A percentile compares a stretch with the other conserved stretches of the same genome.
Conservation (phyloP, 495 filamentous ascomycete species). For the Penicillium crystallinum region DNA sequence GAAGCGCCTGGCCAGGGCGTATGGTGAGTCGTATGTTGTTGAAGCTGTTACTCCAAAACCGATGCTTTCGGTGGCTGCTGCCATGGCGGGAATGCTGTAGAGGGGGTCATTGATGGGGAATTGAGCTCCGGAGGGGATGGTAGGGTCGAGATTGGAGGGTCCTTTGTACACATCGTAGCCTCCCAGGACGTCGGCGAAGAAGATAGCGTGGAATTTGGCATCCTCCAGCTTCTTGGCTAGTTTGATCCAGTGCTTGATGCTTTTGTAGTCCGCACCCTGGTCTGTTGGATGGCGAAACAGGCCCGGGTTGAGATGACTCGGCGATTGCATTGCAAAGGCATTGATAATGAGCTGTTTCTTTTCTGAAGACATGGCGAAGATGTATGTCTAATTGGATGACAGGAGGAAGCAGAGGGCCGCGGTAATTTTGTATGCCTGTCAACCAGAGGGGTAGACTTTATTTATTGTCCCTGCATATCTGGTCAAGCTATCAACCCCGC, state of each 20-base stretch:
- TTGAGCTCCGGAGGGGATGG: slow-evolving; percentile 57
- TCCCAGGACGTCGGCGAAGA: slow-evolving; percentile 48
- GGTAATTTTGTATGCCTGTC: background rate
- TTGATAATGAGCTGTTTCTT: slow-evolving; percentile 53
- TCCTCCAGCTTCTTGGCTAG: slow-evolving; percentile 45
- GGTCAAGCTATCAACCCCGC: slow-evolving; percentile 13
- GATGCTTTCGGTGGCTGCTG: slow-evolving; percentile 54
- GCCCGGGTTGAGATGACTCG: slow-evolving; percentile 47
- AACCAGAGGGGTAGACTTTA: background rate
- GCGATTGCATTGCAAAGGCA: slow-evolving; percentile 50
- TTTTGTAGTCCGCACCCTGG: slow-evolving; percentile 43
- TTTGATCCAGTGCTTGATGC: slow-evolving; percentile 40
- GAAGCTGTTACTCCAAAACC: slow-evolving; percentile 63
- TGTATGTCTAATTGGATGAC: background rate
- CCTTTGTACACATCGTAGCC: slow-evolving; percentile 65
- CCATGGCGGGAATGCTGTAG: slow-evolving; percentile 41
- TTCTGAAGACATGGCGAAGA: slow-evolving; percentile 17
- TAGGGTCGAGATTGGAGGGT: slow-evolving; percentile 50
- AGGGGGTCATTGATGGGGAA: slow-evolving; percentile 59
- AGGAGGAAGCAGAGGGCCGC: background rate
- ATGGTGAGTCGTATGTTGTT: slow-evolving; percentile 64
- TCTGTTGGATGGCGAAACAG: slow-evolving; percentile 46
- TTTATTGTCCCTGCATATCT: slow-evolving; percentile 6
- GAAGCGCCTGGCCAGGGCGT: slow-evolving; percentile 60
- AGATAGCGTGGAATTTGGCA: slow-evolving; percentile 52